phyloP scores from a whole-genome alignment of 306 rosid species.

The Cicer pinnatifidum region DNA sequence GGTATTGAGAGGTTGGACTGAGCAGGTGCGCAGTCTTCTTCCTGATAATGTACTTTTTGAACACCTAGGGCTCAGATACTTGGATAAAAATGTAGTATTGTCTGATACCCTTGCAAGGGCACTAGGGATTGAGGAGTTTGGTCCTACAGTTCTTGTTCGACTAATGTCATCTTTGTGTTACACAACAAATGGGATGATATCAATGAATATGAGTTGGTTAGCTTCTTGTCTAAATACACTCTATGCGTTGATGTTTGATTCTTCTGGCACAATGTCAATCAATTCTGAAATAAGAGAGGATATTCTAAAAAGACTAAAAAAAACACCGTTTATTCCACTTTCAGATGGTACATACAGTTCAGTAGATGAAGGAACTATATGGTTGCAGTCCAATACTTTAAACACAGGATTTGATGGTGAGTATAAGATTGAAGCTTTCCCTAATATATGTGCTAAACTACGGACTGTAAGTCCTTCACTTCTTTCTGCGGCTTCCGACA shows the following conservation, averaged over 20 bases:
- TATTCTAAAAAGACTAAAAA: slow-evolving; percentile 55
- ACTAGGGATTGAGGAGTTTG: slow-evolving; percentile 86
- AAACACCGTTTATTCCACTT: slow-evolving; percentile 75
- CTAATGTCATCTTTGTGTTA: slow-evolving; percentile 62
- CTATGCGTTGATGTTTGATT: slow-evolving; percentile 51
- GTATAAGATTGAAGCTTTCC: slow-evolving; percentile 70
- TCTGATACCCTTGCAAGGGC: slow-evolving; percentile 73
- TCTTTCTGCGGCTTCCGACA: slow-evolving; percentile 60
- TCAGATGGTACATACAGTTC: slow-evolving; percentile 86
- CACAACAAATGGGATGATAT: slow-evolving; percentile 51
- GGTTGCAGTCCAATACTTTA: slow-evolving; percentile 68
- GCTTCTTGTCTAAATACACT: slow-evolving; percentile 69
- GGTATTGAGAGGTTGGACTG: slow-evolving; percentile 90
- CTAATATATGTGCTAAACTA: slow-evolving; percentile 68
- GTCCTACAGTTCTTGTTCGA: slow-evolving; percentile 69
- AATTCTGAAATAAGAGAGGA: slow-evolving; percentile 55
- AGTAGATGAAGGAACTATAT: slow-evolving; percentile 74
- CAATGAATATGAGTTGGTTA: slow-evolving; percentile 78
- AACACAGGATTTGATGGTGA: slow-evolving; percentile 59
- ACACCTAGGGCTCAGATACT: slow-evolving; percentile 85
- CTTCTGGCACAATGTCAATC: slow-evolving; percentile 51
- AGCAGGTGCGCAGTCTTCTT: slow-evolving; percentile 68
- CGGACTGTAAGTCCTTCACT: slow-evolving; percentile 74
- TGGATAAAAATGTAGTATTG: slow-evolving; percentile 64
- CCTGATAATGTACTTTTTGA: slow-evolving; percentile 64